phyloP scores from a whole-genome alignment of 2,329 filamentous ascomycete genomes.

The Colletotrichum sp. region DNA sequence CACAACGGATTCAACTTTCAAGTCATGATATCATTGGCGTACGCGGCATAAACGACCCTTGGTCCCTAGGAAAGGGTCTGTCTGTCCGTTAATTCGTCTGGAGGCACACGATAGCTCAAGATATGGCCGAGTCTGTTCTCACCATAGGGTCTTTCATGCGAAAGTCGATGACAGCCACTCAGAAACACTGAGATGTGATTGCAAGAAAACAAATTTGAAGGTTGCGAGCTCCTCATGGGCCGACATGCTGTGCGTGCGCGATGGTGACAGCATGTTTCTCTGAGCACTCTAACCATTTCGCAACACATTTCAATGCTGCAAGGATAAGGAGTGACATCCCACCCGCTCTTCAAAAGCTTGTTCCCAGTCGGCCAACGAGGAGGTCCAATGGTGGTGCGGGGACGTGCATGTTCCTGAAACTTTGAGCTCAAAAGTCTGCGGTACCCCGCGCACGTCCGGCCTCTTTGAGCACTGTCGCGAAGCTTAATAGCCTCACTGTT shows the following conservation, averaged over 20 bases:
- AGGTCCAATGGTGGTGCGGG: background rate
- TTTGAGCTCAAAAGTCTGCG: background rate
- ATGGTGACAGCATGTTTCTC: background rate
- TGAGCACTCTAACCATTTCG: background rate
- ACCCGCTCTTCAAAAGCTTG: background rate
- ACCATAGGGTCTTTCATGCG: background rate
- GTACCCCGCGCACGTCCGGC: constrained; percentile 8
- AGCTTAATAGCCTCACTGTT: background rate
- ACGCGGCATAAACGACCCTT: background rate
- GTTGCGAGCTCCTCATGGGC: background rate
- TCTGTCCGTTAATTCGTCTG: background rate
- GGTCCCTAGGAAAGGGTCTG: background rate
- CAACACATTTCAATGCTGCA: background rate
- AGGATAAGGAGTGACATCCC: background rate
- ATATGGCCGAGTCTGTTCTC: background rate
- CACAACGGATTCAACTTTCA: background rate
- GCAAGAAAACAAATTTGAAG: background rate
- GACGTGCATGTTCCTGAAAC: constrained; percentile 1
- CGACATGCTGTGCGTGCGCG: background rate
- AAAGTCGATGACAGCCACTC: background rate
- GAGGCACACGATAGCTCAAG: background rate
- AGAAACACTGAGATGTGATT: background rate
- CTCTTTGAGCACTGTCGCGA: background rate
- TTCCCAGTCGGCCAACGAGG: background rate
- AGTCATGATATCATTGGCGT: background rate